Evolutionary conservation across 352 stramenopile species (phyloP), one percentile per base, ranked within the genome.

Genomic region (Pythium rishiriense): DNA sequence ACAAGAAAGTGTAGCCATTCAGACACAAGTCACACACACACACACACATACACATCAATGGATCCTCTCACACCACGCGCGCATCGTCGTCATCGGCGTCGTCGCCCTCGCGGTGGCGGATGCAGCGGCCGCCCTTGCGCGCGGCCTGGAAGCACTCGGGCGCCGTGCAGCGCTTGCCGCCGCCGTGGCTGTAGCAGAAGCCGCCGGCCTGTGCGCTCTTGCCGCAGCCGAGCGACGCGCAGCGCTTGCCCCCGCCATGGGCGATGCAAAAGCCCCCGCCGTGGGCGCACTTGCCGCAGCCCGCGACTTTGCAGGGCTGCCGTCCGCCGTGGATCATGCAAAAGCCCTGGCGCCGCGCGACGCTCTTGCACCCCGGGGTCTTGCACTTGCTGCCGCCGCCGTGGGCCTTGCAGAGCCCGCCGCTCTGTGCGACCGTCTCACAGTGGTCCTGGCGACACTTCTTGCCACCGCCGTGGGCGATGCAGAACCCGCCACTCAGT

Each of bases 341-440:
- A 31, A 87, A 86, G 6, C 83, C 80, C 50, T 86, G 85, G 61
- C 84, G 77, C 0, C 83, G 75, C 19, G 84, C 84, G n/a, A 88
- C 79, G 33, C 74, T 90, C 31, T 55, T 58, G 54, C 84, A 93
- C 28, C 68, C 69, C 9, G 48, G n/a, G 11, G 81, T 51, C 64
- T 84, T 82, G 77, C 87, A 96, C 55, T 89, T 90, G 66, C 85
- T 93, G 37, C 87, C 87, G 26, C 87, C 87, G 31, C 87, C 87
- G 42, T 96, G 87, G 15, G 83, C 81, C 62, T 91, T 94, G 75
- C 87, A 96, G 5, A 83, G 73, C 3, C 87, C 87, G 3, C 87
- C 85, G 59, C 84, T 90, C 56, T 94, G 82, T 10, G 87, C 85
- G 10, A 90, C 83, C 0, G 87, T 94, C 33, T 74, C 66, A 48